Percentiles rank a stretch among this genome's conserved stretches.
Conservation (phyloP, 1,139 yeast genomes). For the Spencermartinsiella ligniputridi region DNA sequence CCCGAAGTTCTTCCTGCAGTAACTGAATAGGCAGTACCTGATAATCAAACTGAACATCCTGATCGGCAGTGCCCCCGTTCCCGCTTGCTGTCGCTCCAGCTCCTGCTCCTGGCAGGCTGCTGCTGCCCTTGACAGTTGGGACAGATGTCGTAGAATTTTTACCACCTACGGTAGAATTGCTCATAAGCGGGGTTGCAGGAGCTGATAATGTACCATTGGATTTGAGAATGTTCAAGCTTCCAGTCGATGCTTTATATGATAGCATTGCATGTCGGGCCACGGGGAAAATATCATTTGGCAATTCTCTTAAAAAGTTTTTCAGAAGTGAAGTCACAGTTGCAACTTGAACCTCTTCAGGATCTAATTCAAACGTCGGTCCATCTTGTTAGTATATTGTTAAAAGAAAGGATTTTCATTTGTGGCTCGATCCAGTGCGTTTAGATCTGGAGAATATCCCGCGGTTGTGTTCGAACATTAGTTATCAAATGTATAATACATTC, state of each 20-base stretch:
- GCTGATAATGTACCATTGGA: background rate
- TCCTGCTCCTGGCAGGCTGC: background rate
- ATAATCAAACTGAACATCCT: slow-evolving; percentile 1
- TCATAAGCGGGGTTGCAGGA: background rate
- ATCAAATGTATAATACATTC: too few relatives aligned
- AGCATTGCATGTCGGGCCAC: background rate
- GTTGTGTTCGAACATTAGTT: too few relatives aligned
- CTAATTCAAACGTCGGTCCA: slow-evolving; percentile 59
- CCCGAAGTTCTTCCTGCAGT: slow-evolving; percentile 23
- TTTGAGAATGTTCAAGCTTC: background rate
- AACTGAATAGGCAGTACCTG: slow-evolving; percentile 18
- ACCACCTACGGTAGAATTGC: background rate
- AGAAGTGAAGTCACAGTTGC: slow-evolving; percentile 81
- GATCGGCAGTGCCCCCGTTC: too few relatives aligned
- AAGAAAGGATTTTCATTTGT: too few relatives aligned
- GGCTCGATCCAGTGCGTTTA: too few relatives aligned
- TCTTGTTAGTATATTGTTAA: slow-evolving; percentile 26
- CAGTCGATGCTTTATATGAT: background rate
- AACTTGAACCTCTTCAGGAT: slow-evolving; percentile 58
- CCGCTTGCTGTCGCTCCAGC: too few relatives aligned
- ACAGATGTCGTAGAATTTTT: background rate
- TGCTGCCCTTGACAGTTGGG: background rate
- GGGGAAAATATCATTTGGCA: slow-evolving; percentile 1
- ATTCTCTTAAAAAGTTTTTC: slow-evolving; percentile 35
- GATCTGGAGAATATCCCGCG: too few relatives aligned